Evolutionary conservation across 352 stramenopile genomes (phyloP).

Genomic region (Phytophthora tentaculata): DNA sequence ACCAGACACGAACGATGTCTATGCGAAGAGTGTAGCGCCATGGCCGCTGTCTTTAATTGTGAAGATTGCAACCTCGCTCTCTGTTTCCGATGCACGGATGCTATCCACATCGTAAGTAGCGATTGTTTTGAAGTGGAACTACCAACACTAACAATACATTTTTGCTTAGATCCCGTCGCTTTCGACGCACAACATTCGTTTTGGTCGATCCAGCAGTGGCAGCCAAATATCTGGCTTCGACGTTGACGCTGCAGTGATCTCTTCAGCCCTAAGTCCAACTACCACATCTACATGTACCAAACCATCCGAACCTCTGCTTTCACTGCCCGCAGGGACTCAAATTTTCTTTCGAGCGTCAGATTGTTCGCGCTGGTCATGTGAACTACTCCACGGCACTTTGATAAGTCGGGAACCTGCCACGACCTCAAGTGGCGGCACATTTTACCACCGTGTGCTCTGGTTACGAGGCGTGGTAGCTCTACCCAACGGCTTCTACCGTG

Average conservation of each 20-base stretch:
- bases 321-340: conserved; percentile 43
- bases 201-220: neutral
- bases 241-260: neutral
- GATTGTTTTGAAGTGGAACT: neutral
- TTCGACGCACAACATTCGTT: conserved; percentile 41
- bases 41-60: conserved; percentile 39
- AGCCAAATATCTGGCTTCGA: conserved; percentile 3
- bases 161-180: conserved; percentile 51
- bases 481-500: conserved; percentile 70
- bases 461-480: conserved; percentile 68
- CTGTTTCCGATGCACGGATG: conserved; percentile 71
- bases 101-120: conserved; percentile 78
- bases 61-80: conserved; percentile 52
- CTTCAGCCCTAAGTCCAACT: neutral
- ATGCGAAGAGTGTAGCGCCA: conserved; percentile 68
- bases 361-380: conserved; percentile 52
- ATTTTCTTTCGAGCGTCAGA: conserved; percentile 64
- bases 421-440: conserved; percentile 14
- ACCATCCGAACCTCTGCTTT: conserved; percentile 21
- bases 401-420: conserved; percentile 21
- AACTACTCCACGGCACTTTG: conserved; percentile 64
- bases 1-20: too few relatives aligned
- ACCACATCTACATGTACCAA: too few relatives aligned
- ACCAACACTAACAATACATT: neutral
- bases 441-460: conserved; percentile 74